Base-by-base conservation (phyloP, 805 yeast species). In the Candida golubevii region DNA sequence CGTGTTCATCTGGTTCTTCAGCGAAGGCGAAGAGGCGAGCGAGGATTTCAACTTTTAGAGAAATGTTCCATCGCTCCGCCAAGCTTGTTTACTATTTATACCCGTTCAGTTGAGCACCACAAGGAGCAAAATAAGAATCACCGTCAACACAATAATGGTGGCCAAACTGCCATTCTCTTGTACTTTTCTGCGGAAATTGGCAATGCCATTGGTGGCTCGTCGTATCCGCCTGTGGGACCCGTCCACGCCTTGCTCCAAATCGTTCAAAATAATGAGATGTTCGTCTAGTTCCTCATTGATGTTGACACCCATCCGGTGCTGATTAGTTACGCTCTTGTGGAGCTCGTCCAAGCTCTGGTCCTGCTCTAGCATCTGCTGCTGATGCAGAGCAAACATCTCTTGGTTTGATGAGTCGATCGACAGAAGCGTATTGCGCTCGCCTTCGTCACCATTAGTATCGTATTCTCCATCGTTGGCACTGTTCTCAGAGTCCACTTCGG, bases 1-100 rank as follows among this genome's bases (percentile, higher is more conserved):
- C 33, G 64, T 69, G 35, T 71, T 71, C 52, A 67, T 69, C 31
- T 71, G 75, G 76, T 71, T 71, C 49, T 71, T 71, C 60, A 66
- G 71, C 46, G 73, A 69, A 41, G 63, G 59, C 34, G 75, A 71
- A 44, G 76, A 71, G 36, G 73, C 69, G 33, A 67, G 66, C 47
- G 74, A 71, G 45, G 76, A 71, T 48, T 71, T 71, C 48, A 70
- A 71, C 46, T 71, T 71, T 42, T 71, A 15, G 35, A 7, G 23
- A 18, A 18, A 18, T 18, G 3, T 5, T 5, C 23, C 23, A 18
- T 18, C 26, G 12, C 23, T 18, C 23, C 23, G 23, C 5, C 23
- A 18, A 18, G 5, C 23, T 18, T 18, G 23, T 18, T 18, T 18
- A 18, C 23, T 18, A 18, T 18, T 18, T 5, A 18, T 18, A 18